Evolutionary conservation across 129 eudicot species (phyloP), one percentile per base, ranked within the genome.

Genomic region (carrot (Daucus carota)): DNA sequence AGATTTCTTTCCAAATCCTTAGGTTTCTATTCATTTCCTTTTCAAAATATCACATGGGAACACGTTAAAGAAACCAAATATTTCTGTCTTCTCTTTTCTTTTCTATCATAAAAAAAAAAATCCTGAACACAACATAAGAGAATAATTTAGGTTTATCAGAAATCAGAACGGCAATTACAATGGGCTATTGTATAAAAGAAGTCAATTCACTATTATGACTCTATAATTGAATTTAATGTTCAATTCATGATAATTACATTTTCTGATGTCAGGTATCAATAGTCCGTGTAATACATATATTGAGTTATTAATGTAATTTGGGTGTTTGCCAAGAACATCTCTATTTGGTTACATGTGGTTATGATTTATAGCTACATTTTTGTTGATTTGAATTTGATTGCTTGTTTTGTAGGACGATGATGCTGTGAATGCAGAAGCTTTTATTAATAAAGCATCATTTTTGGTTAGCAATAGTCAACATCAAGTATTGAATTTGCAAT

Each of bases 361-460:
- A n/a, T 70, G 48, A 41, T 15, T 11, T 40, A 41, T n/a, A 40
- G 24, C 20, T 41, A 22, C 34, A 10, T 76, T 29, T 6, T 15
- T 8, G 29, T 42, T 57, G 31, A 18, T 42, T 26, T 79, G 60
- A 26, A 18, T 42, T 26, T 79, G 60, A 28, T 59, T 79, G 36
- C 62, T 80, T 79, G 47, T 52, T 84, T 91, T 75, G 79, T 81
- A 94, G 98, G 98, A 94, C 79, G 98, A 94, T 54, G 98, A 94
- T 85, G 96, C 98, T 38, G 90, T 87, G 66, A 94, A 89, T 84
- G 98, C 98, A 16, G 98, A 94, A 86, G 93, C 97, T 66, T 94
- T 94, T 85, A 94, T 94, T 15, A 94, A 94, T 68, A 94, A 94
- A 83, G 98, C 98, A 46, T 94, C 98, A 22, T 94, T 94, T 78